Percentiles rank a stretch among this genome's conserved stretches.
Conservation (phyloP, 345 rosid genomes). For the Citrus inodora region DNA sequence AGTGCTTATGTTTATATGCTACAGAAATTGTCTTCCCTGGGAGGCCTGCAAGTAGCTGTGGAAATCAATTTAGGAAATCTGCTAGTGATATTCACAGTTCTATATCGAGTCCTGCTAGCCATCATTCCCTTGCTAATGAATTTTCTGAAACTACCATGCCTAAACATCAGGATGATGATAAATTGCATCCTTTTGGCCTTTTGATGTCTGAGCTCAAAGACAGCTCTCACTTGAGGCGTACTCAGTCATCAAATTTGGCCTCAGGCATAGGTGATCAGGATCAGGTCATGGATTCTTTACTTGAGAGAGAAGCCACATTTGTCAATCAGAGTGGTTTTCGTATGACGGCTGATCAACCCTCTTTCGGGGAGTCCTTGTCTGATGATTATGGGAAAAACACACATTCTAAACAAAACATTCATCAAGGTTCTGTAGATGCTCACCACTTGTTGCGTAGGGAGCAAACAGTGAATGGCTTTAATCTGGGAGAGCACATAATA, state of each 20-base stretch:
- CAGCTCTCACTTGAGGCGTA: slow-evolving; percentile 29
- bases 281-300: slow-evolving; percentile 22
- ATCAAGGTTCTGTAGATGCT: slow-evolving; percentile 33
- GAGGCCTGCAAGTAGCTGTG: slow-evolving; percentile 34
- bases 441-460: slow-evolving; percentile 31
- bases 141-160: slow-evolving; percentile 21
- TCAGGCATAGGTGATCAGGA: slow-evolving; percentile 27
- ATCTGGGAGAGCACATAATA: slow-evolving; percentile 32
- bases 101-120: slow-evolving; percentile 21
- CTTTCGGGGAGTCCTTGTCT: slow-evolving; percentile 33
- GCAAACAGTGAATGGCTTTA: slow-evolving; percentile 29
- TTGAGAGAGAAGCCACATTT: slow-evolving; percentile 21
- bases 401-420: slow-evolving; percentile 21
- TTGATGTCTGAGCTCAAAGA: slow-evolving; percentile 59
- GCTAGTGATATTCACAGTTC: slow-evolving; percentile 27
- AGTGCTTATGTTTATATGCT: slow-evolving; percentile 2
- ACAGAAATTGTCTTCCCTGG: slow-evolving; percentile 54
- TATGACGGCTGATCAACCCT: slow-evolving; percentile 27
- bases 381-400: slow-evolving; percentile 29
- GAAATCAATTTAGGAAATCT: slow-evolving; percentile 18
- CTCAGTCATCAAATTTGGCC: slow-evolving; percentile 31
- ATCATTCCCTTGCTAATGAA: slow-evolving; percentile 32
- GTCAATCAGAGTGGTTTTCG: slow-evolving; percentile 14
- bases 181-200: slow-evolving; percentile 60
- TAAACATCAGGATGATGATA: slow-evolving; percentile 43